Base-by-base conservation (phyloP, 768 basidiomycete species). In the Dendrothele bispora region DNA sequence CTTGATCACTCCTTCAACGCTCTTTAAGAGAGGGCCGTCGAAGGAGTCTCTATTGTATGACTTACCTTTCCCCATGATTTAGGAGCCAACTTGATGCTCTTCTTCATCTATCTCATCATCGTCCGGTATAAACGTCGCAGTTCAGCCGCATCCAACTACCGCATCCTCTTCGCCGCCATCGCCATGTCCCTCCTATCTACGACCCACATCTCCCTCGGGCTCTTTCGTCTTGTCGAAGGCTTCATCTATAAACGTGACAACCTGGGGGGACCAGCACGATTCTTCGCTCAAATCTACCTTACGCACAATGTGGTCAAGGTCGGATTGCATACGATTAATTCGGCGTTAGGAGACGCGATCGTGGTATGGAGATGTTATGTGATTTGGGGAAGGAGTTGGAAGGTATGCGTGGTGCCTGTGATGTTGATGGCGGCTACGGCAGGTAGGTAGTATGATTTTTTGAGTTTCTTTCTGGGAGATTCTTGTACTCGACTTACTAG, bases 281-380 rank as follows among this genome's bases (percentile, higher is more conserved):
- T 56, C 45, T 63, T 63, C 49, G 54, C 61, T 5, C 58, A 64
- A 41, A 59, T 63, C 6, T 66, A 62, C 18, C 60, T 60, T 17
- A 62, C 64, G 11, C 58, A 55, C 18, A 66, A 66, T 46, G 64
- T 66, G 28, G 63, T 53, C 35, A 66, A 66, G 41, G 62, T 66
- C 29, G 52, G 57, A 14, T 51, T 66, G 20, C 64, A 66, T 51
- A 62, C 64, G 21, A 22, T 42, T 10, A 48, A 64, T 57, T 64
- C 62, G 4, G 54, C 62, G 21, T 42, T 64, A 2, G 64, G 64
- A 27, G 64, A 66, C 32, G 57, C 61, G 45, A 56, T 66, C n/a
- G n/a, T n/a, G n/a, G n/a, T n/a, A n/a, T n/a, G n/a, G 64, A 52
- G 65, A 18, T 63, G 63, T 49, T 66, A 48, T 37, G 61, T 61